Base-by-base conservation (phyloP, 768 basidiomycete species). In the Hypsizygus marmoreus region DNA sequence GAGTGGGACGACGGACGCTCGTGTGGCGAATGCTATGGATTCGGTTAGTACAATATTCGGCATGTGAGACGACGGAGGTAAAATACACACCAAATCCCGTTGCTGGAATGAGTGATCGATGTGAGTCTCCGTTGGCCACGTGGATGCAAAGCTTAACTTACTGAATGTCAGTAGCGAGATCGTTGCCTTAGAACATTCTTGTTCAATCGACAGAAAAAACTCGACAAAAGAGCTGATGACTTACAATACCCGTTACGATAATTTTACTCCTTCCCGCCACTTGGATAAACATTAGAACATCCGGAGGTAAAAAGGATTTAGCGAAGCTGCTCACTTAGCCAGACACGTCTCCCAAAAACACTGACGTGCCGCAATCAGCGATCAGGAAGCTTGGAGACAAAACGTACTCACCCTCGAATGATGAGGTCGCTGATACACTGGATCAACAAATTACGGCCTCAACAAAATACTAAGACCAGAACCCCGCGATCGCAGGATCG, bases 381-480 rank as follows among this genome's bases (percentile, higher is more conserved):
- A n/a, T n/a, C n/a, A n/a, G n/a, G n/a, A n/a, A n/a, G n/a, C n/a
- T n/a, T n/a, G n/a, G n/a, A n/a, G n/a, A n/a, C n/a, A n/a, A n/a
- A n/a, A n/a, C n/a, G n/a, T 17, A 47, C 46, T 43, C 37, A 48
- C 50, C 50, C 26, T 35, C 50, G 36, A 6, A 47, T 40, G 1
- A 32, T 32, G 10, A 52, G 28, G 19, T 52, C 50, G 19, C 35
- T 52, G 24, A 48, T 37, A n/a, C 40, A 49, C 47, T 49, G 22
- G 3, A 17, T 13, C 13, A 4, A 24, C 8, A n/a, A 9, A 5
- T 23, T 17, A 28, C 25, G 4, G n/a, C n/a, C n/a, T n/a, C n/a
- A n/a, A n/a, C n/a, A n/a, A n/a, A n/a, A n/a, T n/a, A n/a, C n/a
- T n/a, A n/a, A n/a, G n/a, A n/a, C n/a, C n/a, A n/a, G n/a, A n/a